These are phyloP conservation scores for Rosa lucieae DNA, from an alignment of 306 rosid genomes.

Conservation along the genomic window DNA sequence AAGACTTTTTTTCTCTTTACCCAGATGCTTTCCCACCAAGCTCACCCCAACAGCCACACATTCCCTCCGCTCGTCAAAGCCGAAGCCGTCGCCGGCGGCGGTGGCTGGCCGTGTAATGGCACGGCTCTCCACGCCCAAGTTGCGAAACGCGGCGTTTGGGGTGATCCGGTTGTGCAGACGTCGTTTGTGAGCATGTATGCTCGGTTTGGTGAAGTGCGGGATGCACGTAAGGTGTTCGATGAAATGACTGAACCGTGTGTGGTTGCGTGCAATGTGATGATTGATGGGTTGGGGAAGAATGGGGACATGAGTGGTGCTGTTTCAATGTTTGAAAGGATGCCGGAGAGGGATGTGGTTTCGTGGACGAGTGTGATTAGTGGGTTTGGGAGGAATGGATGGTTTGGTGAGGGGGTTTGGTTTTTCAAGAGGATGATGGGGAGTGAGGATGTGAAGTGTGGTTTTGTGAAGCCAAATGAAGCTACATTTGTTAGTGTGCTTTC, in stretches of 20 bases:
- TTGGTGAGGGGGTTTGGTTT: constrained; percentile 42
- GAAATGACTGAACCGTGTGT: constrained; percentile 53
- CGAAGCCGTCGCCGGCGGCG: background rate
- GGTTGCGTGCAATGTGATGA: constrained; percentile 65
- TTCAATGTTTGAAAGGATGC: constrained; percentile 47
- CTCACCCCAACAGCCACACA: constrained; percentile 62
- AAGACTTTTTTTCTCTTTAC: constrained; percentile 52
- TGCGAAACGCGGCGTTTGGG: constrained; percentile 44
- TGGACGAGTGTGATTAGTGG: constrained; percentile 77
- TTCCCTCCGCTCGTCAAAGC: constrained; percentile 62
- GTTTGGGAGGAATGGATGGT: constrained; percentile 44
- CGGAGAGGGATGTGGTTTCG: constrained; percentile 56
- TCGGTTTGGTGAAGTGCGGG: constrained; percentile 10
- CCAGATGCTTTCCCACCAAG: constrained; percentile 61
- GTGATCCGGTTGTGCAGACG: constrained; percentile 59
- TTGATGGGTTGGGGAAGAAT: constrained; percentile 57
- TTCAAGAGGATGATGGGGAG: constrained; percentile 54
- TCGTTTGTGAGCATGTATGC: constrained; percentile 49
- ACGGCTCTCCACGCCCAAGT: constrained; percentile 58
- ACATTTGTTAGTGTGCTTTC: constrained; percentile 66
- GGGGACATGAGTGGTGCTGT: constrained; percentile 60
- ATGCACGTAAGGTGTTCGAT: constrained; percentile 68
- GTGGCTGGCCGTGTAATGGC: background rate
- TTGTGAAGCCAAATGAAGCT: constrained; percentile 74
- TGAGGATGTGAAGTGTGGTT: constrained; percentile 38